These are phyloP conservation scores for Chenopodium formosanum DNA, from an alignment of 148 eudicot genomes.

Conservation along the genomic window DNA sequence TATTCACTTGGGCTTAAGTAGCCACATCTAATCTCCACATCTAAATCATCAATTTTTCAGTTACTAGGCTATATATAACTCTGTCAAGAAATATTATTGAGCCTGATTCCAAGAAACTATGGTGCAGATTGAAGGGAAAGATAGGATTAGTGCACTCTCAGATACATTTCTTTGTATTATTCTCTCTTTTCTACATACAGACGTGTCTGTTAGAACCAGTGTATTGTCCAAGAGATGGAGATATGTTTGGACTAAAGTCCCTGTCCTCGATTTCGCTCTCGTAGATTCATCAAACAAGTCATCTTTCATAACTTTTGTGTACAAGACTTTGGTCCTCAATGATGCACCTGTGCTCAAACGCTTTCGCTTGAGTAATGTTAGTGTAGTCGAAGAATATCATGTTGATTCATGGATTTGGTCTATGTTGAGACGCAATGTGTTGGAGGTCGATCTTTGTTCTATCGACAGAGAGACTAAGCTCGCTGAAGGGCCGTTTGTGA, in stretches of 20 bases:
- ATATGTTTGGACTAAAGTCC: slow-evolving; percentile 1
- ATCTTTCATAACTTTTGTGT: slow-evolving; percentile 4
- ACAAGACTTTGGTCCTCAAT: background rate
- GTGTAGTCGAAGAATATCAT: background rate
- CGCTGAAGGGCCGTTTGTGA: background rate
- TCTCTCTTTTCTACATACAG: background rate
- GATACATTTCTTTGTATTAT: background rate
- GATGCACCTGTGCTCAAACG: background rate
- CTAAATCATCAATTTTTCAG: too few species aligned
- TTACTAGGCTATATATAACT: too few species aligned
- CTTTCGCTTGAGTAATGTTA: background rate
- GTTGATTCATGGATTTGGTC: background rate
- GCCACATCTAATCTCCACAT: too few species aligned
- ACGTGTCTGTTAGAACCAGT: background rate
- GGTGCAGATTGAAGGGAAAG: background rate
- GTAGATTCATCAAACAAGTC: background rate
- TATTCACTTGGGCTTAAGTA: too few species aligned
- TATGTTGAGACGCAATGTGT: background rate
- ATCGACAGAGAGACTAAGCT: background rate
- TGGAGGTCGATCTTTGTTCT: background rate
- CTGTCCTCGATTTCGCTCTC: background rate
- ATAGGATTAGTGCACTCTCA: slow-evolving; percentile 1
- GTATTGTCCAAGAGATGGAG: background rate
- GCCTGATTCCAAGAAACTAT: background rate
- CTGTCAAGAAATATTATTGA: too few species aligned